These are phyloP conservation scores for Chenopodium album DNA, from an alignment of 148 eudicot genomes.

Conservation along the genomic window DNA sequence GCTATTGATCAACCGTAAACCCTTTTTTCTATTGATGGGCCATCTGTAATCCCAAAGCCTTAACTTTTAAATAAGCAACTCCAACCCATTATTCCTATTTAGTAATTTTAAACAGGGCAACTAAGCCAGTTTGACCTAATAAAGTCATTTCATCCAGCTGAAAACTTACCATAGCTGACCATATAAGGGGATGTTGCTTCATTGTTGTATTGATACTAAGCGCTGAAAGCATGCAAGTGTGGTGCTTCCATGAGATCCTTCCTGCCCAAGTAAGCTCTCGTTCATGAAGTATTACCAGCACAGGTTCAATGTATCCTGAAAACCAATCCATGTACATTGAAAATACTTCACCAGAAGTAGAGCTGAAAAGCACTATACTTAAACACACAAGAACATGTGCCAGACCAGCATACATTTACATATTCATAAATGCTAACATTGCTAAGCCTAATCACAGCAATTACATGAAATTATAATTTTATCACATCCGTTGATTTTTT, in stretches of 20 bases:
- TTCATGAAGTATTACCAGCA: slow-evolving; percentile 90
- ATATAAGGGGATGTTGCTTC: slow-evolving; percentile 95
- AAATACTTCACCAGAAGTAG: neutral
- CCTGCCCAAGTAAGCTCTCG: slow-evolving; percentile 97
- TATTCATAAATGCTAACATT: neutral
- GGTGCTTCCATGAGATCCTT: slow-evolving; percentile 85
- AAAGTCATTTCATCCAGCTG: slow-evolving; percentile 1
- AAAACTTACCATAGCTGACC: slow-evolving; percentile 83
- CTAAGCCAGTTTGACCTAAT: slow-evolving; percentile 2
- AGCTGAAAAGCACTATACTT: neutral
- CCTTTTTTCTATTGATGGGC: neutral
- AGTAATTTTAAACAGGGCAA: neutral
- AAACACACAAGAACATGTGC: neutral
- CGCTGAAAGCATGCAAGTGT: slow-evolving; percentile 91
- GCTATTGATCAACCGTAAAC: neutral
- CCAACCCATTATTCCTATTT: neutral
- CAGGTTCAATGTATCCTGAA: slow-evolving; percentile 95
- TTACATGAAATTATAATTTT: neutral
- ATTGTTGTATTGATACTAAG: slow-evolving; percentile 83
- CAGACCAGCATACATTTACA: neutral
- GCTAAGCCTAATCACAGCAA: neutral
- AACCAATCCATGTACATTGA: slow-evolving; percentile 15
- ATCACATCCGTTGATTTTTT: neutral
- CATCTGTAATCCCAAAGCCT: neutral
- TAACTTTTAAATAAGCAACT: neutral